A percentile compares a stretch with the other conserved stretches of the same genome.
These are phyloP conservation scores for Umbelopsis sp. DNA, from an alignment of 371 early-diverging fungal species.

Conservation along the genomic window DNA sequence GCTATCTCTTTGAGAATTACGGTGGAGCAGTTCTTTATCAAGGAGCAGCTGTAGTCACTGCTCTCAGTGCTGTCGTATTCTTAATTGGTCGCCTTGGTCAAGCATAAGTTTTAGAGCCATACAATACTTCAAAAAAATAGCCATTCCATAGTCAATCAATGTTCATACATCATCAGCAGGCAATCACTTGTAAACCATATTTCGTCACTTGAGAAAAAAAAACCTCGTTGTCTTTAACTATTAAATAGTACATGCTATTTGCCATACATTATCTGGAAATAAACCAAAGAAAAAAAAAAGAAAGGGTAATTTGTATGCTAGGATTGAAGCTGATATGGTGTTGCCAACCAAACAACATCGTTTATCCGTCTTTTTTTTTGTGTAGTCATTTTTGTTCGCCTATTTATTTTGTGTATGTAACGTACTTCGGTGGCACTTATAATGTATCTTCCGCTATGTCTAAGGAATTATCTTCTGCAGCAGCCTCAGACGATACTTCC, in stretches of 20 bases:
- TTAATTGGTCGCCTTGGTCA: neutral
- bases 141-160: neutral
- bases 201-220: no score
- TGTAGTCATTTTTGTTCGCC: neutral
- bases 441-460: neutral
- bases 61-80: neutral
- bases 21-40: slow-evolving; percentile 21
- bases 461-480: neutral
- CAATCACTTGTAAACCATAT: no score
- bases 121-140: neutral
- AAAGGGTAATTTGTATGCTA: no score
- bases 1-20: slow-evolving; percentile 31
- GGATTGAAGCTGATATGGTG: no score
- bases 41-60: neutral
- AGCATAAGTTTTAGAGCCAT: neutral
- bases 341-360: no score
- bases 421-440: neutral
- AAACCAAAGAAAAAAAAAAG: no score
- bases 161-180: no score
- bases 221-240: no score
- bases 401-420: neutral
- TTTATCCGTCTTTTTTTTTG: no score
- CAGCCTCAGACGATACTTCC: neutral
- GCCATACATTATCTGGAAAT: no score
- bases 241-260: no score